phyloP scores from a whole-genome alignment of 768 basidiomycete genomes.

The Amanita muscaria region DNA sequence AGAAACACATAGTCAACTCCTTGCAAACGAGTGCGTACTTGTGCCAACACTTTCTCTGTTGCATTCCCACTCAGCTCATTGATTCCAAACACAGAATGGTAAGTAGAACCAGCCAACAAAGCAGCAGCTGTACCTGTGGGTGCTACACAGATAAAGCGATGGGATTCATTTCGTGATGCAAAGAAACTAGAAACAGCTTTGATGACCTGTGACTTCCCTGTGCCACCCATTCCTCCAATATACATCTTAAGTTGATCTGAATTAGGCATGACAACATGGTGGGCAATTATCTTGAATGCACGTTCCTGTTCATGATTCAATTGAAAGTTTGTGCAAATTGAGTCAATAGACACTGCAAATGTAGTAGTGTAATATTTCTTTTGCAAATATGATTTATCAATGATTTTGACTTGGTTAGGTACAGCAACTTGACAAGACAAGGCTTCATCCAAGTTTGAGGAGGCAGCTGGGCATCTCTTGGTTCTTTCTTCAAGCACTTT shows the following conservation, averaged over 20 bases:
- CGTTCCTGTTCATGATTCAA: conserved; percentile 18
- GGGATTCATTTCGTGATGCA: conserved; percentile 8
- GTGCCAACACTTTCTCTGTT: background rate
- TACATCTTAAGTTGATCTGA: conserved; percentile 16
- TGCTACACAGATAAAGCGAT: conserved; percentile 14
- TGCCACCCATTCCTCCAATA: conserved; percentile 21
- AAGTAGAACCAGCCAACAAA: conserved; percentile 19
- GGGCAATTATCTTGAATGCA: conserved; percentile 17
- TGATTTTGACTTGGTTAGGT: background rate
- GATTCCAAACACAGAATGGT: too few relatives aligned
- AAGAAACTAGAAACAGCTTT: conserved; percentile 15
- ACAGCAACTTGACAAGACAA: too few relatives aligned
- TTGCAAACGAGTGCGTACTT: background rate
- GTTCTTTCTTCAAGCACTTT: too few relatives aligned
- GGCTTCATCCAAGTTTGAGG: too few relatives aligned
- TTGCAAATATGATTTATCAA: background rate
- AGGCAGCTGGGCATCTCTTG: too few relatives aligned
- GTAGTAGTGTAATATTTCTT: background rate
- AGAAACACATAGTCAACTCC: conserved; percentile 25
- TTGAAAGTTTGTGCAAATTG: conserved; percentile 6
- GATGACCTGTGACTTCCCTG: conserved; percentile 18
- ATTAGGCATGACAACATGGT: conserved; percentile 11
- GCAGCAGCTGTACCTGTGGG: conserved; percentile 22
- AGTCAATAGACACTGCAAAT: background rate
- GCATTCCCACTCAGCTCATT: conserved; percentile 7